Evolutionary conservation across 2,329 filamentous ascomycete species (phyloP), one percentile per base, ranked within the genome.

Genomic region (Xenoacremonium recifei): DNA sequence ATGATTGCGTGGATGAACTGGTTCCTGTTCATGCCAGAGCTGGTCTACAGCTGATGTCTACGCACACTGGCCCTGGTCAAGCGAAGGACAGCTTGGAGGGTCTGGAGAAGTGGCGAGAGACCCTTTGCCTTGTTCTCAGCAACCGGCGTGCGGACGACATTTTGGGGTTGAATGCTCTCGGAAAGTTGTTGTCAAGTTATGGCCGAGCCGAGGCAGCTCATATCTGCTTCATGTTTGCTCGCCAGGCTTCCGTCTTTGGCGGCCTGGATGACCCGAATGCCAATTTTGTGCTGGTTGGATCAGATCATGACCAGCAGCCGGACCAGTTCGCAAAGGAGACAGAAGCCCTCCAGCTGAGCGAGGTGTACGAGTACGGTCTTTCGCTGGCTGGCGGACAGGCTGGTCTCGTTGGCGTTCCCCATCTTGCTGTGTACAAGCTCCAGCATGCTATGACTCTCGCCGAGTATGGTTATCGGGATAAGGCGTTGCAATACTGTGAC

Each of bases 1-100:
- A 96, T 51, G 93, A 99, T 55, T 95, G 90, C 51, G 84, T 97
- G 13, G 93, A 99, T 62, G 91, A 97, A 64, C 82, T 99, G 41
- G 93, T 99, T 1, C 91, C 93, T 5, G 85, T 86, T 3, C 95
- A 95, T 51, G 93, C 93, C 15, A 82, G 95, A 31, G 91, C 92
- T 45, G 93, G 93, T 2, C 82, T 96, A 53, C 89, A 95, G 62
- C 85, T 99, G 69, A 78, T 99, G 51, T 91, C 86, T 49, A 89
- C 84, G n/a, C 76, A 80, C 3, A 74, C 82, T 43, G 72, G 79
- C 6, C 68, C 74, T 6, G 79, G 76, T 3, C 68, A 80, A 21
- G 74, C 82, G 1, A 84, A 82, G 50, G 89, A 93, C 62, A 84
- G 84, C 1, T 73, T 92, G 5, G 87, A 89, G 56, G 93, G 93